Evolutionary conservation across 2,329 filamentous ascomycete genomes (phyloP).

Genomic region (Phialocephala subalpina): DNA sequence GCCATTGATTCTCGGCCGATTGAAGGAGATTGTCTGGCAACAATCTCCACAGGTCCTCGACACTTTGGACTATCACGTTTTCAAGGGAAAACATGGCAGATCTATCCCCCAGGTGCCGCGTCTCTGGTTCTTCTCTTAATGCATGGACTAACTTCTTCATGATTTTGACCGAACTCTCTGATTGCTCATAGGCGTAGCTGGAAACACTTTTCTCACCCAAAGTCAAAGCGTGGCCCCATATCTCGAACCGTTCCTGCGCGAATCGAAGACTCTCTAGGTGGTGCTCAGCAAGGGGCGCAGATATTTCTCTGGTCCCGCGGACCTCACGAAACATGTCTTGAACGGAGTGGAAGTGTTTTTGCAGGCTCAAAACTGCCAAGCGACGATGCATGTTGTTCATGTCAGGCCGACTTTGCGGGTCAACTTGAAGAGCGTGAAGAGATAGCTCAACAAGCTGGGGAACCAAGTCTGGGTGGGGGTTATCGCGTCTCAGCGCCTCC

Average conservation of each 20-base stretch:
- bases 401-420: constrained; percentile 10
- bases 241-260: constrained; percentile 11
- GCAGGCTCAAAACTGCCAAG: constrained; percentile 11
- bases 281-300: constrained; percentile 8
- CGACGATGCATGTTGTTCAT: constrained; percentile 10
- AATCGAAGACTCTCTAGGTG: constrained; percentile 14
- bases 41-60: constrained; percentile 12
- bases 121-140: constrained; percentile 14
- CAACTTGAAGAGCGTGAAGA: constrained; percentile 12
- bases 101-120: constrained; percentile 6
- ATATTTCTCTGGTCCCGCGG: constrained; percentile 11
- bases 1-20: constrained; percentile 13
- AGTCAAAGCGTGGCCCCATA: constrained; percentile 12
- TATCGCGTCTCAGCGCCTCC: constrained; percentile 9
- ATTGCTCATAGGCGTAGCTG: constrained; percentile 10
- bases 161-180: constrained; percentile 12
- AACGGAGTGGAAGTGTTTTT: constrained; percentile 10
- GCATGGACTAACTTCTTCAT: constrained; percentile 10
- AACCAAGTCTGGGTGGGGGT: constrained; percentile 12
- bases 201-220: constrained; percentile 9
- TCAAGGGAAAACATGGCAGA: constrained; percentile 11
- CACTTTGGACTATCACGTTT: constrained; percentile 12
- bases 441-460: constrained; percentile 12
- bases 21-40: constrained; percentile 12
- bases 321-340: constrained; percentile 12